Percentiles rank a stretch among this genome's conserved stretches.
Evolutionary conservation across 805 yeast species (phyloP).

Genomic region (Candida wancherniae): DNA sequence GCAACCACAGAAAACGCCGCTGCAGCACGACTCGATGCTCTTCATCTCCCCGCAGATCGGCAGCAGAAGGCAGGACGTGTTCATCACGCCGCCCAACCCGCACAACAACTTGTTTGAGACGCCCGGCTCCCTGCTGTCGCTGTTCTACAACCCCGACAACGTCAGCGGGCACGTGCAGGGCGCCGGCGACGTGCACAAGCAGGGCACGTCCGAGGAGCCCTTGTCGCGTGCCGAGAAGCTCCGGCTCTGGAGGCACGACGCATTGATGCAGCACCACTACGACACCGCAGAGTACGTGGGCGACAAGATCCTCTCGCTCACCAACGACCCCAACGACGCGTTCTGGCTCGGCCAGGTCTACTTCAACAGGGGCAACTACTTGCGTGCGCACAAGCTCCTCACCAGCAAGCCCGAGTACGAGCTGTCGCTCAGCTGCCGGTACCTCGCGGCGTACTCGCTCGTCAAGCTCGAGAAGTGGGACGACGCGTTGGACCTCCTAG

Average conservation of each 20-base stretch:
- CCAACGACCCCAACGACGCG: constrained; percentile 88
- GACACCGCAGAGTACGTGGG: constrained; percentile 87
- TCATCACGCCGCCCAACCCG: constrained; percentile 48
- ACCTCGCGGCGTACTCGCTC: constrained; percentile 71
- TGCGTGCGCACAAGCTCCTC: constrained; percentile 72
- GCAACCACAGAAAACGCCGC: constrained; percentile 27
- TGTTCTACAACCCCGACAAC: constrained; percentile 32
- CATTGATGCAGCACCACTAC: constrained; percentile 87
- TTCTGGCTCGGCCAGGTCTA: constrained; percentile 94
- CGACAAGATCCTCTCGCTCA: constrained; percentile 79
- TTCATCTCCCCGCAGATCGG: constrained; percentile 64
- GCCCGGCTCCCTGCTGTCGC: constrained; percentile 37
- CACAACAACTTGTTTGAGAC: constrained; percentile 39
- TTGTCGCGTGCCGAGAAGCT: constrained; percentile 79
- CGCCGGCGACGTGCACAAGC: constrained; percentile 2
- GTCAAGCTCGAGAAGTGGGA: constrained; percentile 75
- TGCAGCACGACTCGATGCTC: constrained; percentile 69
- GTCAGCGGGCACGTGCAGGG: constrained; percentile 11
- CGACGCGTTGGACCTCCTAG: constrained; percentile 81
- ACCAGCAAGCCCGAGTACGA: constrained; percentile 50
- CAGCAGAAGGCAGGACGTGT: constrained; percentile 35
- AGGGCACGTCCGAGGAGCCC: constrained; percentile 29
- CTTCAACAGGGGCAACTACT: constrained; percentile 68
- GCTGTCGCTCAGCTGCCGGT: constrained; percentile 68
- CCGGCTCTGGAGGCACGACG: constrained; percentile 90